Percentiles rank a stretch among this genome's conserved stretches.
Evolutionary conservation across 225 moss, liverwort and hornwort genomes (phyloP).

Genomic region (Polytrichum formosum): DNA sequence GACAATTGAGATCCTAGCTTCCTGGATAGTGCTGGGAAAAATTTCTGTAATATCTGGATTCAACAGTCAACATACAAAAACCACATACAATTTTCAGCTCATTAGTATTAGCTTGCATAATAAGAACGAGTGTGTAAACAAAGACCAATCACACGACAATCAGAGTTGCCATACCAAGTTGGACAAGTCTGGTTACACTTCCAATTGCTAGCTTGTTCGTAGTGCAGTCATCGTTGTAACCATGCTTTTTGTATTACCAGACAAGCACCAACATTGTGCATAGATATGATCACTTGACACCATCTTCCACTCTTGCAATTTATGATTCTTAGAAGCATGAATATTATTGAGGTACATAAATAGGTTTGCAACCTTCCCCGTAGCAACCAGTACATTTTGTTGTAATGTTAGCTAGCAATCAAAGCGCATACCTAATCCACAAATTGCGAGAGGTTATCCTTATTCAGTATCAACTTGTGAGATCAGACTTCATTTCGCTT

Average conservation of each 20-base stretch:
- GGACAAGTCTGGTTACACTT: not conserved
- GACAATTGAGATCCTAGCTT: slow-evolving; percentile 20
- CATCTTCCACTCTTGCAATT: not conserved
- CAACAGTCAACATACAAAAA: slow-evolving; percentile 4
- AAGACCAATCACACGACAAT: not conserved
- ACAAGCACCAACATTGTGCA: not conserved
- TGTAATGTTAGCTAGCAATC: not conserved
- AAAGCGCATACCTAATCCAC: not conserved
- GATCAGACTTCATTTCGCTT: not conserved
- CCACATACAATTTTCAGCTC: not conserved
- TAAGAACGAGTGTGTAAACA: no score
- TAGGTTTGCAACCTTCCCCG: no score
- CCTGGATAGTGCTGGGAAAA: slow-evolving; percentile 39
- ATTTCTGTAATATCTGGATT: slow-evolving; percentile 35
- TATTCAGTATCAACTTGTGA: slow-evolving; percentile 1
- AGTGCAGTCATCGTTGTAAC: no score
- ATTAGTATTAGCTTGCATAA: no score
- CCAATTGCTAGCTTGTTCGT: no score
- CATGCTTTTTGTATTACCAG: no score
- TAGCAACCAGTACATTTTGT: not conserved
- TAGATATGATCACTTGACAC: not conserved
- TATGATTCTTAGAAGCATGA: not conserved
- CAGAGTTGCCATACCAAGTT: not conserved
- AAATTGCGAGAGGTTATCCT: not conserved
- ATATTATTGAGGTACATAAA: not conserved